Percentiles rank a stretch among this genome's conserved stretches.
These are phyloP conservation scores for Cucumis cinereus DNA, from an alignment of 306 rosid species.

Conservation along the genomic window DNA sequence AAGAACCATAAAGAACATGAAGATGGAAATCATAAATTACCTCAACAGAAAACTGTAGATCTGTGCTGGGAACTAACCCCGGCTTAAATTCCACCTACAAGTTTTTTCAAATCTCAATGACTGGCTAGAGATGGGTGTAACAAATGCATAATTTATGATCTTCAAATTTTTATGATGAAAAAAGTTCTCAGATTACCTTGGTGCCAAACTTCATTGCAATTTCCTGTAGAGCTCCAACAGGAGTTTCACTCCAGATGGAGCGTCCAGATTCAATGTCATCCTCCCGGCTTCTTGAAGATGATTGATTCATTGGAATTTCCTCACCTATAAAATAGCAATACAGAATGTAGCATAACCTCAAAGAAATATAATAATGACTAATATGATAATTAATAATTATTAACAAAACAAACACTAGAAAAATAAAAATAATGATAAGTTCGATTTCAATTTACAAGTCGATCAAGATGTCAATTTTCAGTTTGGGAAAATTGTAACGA, in stretches of 20 bases:
- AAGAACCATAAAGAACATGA: not conserved
- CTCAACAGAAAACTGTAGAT: constrained; percentile 74
- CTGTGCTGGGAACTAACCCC: constrained; percentile 51
- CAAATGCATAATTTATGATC: not conserved
- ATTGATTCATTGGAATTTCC: constrained; percentile 47
- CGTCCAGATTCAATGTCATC: constrained; percentile 55
- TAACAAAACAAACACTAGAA: not conserved
- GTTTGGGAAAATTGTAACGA: too few species aligned
- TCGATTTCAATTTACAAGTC: too few species aligned
- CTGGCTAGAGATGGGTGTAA: not conserved
- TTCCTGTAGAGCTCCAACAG: constrained; percentile 56
- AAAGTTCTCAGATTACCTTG: constrained; percentile 40
- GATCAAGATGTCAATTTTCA: too few species aligned
- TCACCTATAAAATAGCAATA: constrained; percentile 44
- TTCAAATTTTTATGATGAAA: not conserved
- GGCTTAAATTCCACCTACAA: constrained; percentile 68
- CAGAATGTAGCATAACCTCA: not conserved
- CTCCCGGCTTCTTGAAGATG: constrained; percentile 66
- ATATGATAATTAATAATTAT: not conserved
- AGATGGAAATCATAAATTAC: constrained; percentile 22
- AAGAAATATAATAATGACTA: not conserved
- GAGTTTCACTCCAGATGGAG: constrained; percentile 38
- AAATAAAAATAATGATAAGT: not conserved
- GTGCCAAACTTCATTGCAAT: constrained; percentile 91
- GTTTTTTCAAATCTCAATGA: constrained; percentile 9